Conservation (phyloP, 2,329 filamentous ascomycete species). For the Fusarium fujikuroi region DNA sequence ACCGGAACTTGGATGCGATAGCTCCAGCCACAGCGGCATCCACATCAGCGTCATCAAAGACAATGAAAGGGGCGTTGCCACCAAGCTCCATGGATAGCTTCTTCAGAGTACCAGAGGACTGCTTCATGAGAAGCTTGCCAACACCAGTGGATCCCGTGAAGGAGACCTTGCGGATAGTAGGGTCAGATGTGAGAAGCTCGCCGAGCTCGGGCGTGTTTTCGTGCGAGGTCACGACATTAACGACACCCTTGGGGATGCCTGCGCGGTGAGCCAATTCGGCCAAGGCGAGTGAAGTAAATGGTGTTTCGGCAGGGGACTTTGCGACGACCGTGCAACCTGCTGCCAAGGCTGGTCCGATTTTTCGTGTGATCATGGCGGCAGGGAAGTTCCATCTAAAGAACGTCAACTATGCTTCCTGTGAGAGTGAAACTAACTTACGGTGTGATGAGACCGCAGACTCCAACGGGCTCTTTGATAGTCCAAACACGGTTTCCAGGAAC, state of each 20-base stretch:
- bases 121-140: conserved; percentile 85
- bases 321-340: conserved; percentile 95
- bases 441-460: conserved; percentile 84
- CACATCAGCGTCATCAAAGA: conserved; percentile 94
- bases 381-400: conserved; percentile 80
- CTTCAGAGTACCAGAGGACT: conserved; percentile 86
- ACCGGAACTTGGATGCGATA: conserved; percentile 90
- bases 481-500: conserved; percentile 78
- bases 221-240: conserved; percentile 86
- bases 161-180: conserved; percentile 86
- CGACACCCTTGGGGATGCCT: conserved; percentile 88
- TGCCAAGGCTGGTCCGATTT: conserved; percentile 80
- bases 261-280: conserved; percentile 88
- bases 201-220: conserved; percentile 85
- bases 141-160: conserved; percentile 86
- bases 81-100: conserved; percentile 87
- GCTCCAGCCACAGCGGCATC: conserved; percentile 86
- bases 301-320: conserved; percentile 92
- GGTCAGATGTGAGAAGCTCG: conserved; percentile 75
- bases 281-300: conserved; percentile 87
- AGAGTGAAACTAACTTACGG: conserved; percentile 57
- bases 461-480: conserved; percentile 85
- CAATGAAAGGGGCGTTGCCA: conserved; percentile 95
- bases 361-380: conserved; percentile 78
- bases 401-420: background rate